These are phyloP conservation scores for Ricinus communis DNA, from an alignment of 345 rosid genomes.

Conservation along the genomic window DNA sequence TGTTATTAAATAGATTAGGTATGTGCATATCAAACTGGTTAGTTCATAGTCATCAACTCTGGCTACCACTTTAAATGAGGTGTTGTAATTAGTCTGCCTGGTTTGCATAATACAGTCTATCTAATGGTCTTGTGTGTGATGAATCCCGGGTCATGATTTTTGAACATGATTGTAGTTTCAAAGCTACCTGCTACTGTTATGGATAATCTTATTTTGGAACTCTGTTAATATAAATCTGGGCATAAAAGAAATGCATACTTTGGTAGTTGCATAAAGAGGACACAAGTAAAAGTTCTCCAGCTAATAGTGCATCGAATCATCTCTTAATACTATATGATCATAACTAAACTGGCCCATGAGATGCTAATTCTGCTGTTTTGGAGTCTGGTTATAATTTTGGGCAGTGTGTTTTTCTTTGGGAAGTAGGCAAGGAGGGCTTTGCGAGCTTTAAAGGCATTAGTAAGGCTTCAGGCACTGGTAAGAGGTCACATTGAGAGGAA, in stretches of 20 bases:
- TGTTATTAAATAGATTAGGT: constrained; percentile 5
- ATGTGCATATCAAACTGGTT: not conserved
- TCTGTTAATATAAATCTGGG: too few species aligned
- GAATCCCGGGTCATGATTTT: not conserved
- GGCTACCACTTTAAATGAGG: not conserved
- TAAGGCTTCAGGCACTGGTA: constrained; percentile 93
- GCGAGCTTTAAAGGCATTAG: constrained; percentile 90
- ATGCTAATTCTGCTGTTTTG: not conserved
- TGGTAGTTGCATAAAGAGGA: not conserved
- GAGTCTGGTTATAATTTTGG: not conserved
- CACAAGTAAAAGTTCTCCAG: not conserved
- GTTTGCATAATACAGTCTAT: not conserved
- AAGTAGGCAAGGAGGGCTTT: constrained; percentile 78
- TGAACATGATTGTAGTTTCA: not conserved
- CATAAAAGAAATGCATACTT: too few species aligned
- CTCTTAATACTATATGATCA: not conserved
- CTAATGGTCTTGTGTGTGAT: not conserved
- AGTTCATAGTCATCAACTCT: not conserved
- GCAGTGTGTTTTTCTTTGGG: not conserved
- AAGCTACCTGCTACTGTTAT: too few species aligned
- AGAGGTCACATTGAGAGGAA: constrained; percentile 91
- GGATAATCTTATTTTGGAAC: too few species aligned
- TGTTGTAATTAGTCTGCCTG: not conserved
- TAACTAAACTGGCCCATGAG: not conserved
- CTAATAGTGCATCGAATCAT: not conserved